A percentile compares a stretch with the other conserved stretches of the same genome.
Evolutionary conservation across 768 basidiomycete species (phyloP).

Genomic region (Agaricus bisporus): DNA sequence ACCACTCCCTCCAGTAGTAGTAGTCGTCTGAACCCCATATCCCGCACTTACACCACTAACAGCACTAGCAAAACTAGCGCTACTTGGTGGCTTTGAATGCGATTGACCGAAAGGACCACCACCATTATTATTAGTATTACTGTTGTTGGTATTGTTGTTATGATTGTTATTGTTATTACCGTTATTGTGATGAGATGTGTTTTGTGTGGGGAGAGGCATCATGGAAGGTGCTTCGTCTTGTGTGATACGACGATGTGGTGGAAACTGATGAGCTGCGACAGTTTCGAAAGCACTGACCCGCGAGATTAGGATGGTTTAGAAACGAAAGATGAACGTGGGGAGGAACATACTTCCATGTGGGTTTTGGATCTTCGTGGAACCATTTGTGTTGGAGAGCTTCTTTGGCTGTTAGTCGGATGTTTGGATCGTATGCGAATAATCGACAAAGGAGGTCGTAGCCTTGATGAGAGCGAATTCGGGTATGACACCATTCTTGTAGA

Average conservation of each 20-base stretch:
- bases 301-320: neutral
- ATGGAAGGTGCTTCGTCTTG: constrained; percentile 90
- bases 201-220: constrained; percentile 57
- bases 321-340: neutral
- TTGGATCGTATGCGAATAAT: constrained; percentile 89
- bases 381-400: constrained; percentile 82
- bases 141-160: no score
- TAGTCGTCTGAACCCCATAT: constrained; percentile 29
- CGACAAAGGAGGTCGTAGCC: constrained; percentile 82
- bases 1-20: constrained; percentile 27
- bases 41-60: constrained; percentile 49
- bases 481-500: constrained; percentile 70
- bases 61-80: constrained; percentile 56
- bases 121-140: neutral
- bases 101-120: constrained; percentile 38
- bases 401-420: constrained; percentile 74
- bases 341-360: constrained; percentile 70
- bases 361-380: constrained; percentile 88
- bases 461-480: constrained; percentile 49
- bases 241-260: constrained; percentile 84
- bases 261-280: constrained; percentile 58
- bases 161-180: no score
- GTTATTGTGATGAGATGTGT: constrained; percentile 29
- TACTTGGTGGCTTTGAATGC: constrained; percentile 56
- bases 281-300: constrained; percentile 65